These are phyloP conservation scores for Stentor roeselii DNA, from an alignment of 73 alveolate species.

Conservation along the genomic window DNA sequence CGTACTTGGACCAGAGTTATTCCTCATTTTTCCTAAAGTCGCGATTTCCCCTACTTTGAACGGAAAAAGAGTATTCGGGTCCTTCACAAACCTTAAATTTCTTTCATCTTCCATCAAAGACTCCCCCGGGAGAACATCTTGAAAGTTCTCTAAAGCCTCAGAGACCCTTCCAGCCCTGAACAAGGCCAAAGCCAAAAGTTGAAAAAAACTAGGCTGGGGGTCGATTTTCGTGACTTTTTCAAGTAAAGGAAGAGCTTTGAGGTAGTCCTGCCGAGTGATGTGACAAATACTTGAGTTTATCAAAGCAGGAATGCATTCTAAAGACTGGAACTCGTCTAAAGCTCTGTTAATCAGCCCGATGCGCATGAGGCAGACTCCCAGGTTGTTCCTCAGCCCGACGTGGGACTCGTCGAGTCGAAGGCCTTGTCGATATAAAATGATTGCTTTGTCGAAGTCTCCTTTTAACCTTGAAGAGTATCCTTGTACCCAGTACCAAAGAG, in stretches of 20 bases:
- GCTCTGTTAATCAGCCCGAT: neutral
- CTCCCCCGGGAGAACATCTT: neutral
- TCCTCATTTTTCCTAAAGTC: neutral
- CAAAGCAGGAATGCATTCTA: neutral
- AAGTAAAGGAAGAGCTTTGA: neutral
- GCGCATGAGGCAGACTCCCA: neutral
- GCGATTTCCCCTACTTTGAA: neutral
- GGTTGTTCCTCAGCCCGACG: neutral
- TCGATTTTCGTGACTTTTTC: neutral
- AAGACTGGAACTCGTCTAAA: neutral
- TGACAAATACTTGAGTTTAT: neutral
- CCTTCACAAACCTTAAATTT: neutral
- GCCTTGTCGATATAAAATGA: neutral
- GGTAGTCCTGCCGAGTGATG: neutral
- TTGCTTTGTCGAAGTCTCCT: conserved; percentile 22
- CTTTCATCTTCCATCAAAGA: neutral
- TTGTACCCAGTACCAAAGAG: neutral
- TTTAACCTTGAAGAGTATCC: neutral
- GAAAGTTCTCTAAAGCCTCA: conserved; percentile 9
- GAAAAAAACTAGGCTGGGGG: neutral
- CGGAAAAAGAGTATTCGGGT: neutral
- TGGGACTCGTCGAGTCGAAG: neutral
- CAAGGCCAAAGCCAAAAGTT: neutral
- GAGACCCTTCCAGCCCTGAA: neutral
- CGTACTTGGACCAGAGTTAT: neutral